Evolutionary conservation across 2,329 filamentous ascomycete species (phyloP).

Genomic region (Diaporthe vexans): DNA sequence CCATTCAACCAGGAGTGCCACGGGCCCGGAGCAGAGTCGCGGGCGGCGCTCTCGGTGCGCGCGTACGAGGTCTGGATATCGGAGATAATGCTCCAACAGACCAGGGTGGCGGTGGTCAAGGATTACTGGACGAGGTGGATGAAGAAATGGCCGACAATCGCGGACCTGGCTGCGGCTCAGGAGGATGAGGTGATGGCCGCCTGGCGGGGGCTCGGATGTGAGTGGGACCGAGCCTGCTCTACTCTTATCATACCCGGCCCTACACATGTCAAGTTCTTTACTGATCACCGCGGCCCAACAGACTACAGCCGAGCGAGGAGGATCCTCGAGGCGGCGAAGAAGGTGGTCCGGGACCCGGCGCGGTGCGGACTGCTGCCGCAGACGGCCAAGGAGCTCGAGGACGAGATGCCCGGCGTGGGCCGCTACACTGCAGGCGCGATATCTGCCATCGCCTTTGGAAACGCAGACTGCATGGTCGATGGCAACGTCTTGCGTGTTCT

Average conservation of each 20-base stretch:
- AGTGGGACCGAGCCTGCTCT: background rate
- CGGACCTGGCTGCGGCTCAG: slow-evolving; percentile 65
- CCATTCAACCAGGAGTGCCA: slow-evolving; percentile 60
- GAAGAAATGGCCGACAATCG: slow-evolving; percentile 70
- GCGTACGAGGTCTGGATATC: slow-evolving; percentile 78
- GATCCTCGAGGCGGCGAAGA: slow-evolving; percentile 69
- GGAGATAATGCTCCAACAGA: slow-evolving; percentile 78
- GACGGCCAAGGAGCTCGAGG: slow-evolving; percentile 59
- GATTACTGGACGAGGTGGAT: slow-evolving; percentile 76
- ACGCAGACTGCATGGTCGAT: slow-evolving; percentile 72
- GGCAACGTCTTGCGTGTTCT: slow-evolving; percentile 74
- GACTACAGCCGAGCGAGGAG: slow-evolving; percentile 74
- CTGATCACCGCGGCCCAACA: background rate
- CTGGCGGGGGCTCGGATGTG: slow-evolving; percentile 71
- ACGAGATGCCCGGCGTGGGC: slow-evolving; percentile 70
- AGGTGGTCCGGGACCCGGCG: slow-evolving; percentile 58
- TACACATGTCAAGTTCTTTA: no score
- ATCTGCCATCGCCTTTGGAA: slow-evolving; percentile 73
- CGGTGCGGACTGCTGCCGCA: slow-evolving; percentile 66
- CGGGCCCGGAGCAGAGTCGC: slow-evolving; percentile 52
- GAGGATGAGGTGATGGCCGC: slow-evolving; percentile 69
- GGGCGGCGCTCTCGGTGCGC: slow-evolving; percentile 62
- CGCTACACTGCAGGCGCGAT: slow-evolving; percentile 75
- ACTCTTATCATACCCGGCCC: background rate
- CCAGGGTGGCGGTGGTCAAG: slow-evolving; percentile 72